Evolutionary conservation across 1,284 basidiomycete species (phyloP).

Genomic region (Tremellales sp.): DNA sequence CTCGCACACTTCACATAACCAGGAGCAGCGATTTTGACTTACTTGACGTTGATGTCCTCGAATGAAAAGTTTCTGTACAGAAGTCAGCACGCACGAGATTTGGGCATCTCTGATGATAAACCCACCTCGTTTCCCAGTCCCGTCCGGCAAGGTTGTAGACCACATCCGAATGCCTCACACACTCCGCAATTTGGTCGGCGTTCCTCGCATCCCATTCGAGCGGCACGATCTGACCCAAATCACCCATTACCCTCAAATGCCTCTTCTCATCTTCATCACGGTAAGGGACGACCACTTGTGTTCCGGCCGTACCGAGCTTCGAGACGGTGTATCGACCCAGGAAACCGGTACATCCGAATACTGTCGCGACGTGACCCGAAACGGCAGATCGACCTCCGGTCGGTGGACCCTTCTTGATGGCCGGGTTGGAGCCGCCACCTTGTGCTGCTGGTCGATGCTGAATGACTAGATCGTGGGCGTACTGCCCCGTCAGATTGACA

Average conservation of each 20-base stretch:
- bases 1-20: not conserved
- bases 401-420: slow-evolving; percentile 63
- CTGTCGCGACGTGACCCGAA: slow-evolving; percentile 86
- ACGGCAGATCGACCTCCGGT: slow-evolving; percentile 80
- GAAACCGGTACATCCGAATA: slow-evolving; percentile 96
- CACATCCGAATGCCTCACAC: slow-evolving; percentile 89
- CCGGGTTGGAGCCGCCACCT: slow-evolving; percentile 21
- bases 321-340: slow-evolving; percentile 90
- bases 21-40: slow-evolving; percentile 3
- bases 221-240: slow-evolving; percentile 92
- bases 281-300: slow-evolving; percentile 93
- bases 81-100: not conserved
- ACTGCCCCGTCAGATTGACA: slow-evolving; percentile 19
- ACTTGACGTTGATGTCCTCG: slow-evolving; percentile 54
- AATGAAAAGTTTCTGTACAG: slow-evolving; percentile 79
- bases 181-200: slow-evolving; percentile 86
- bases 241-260: slow-evolving; percentile 86
- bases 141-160: slow-evolving; percentile 92
- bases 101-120: not conserved
- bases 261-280: slow-evolving; percentile 93
- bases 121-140: slow-evolving; percentile 86
- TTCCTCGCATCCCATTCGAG: slow-evolving; percentile 94
- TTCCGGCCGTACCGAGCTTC: slow-evolving; percentile 90
- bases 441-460: slow-evolving; percentile 22
- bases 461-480: slow-evolving; percentile 43